A percentile compares a stretch with the other conserved stretches of the same genome.
phyloP scores from a whole-genome alignment of 441 rosid genomes.

The Arabidopsis hybrid region DNA sequence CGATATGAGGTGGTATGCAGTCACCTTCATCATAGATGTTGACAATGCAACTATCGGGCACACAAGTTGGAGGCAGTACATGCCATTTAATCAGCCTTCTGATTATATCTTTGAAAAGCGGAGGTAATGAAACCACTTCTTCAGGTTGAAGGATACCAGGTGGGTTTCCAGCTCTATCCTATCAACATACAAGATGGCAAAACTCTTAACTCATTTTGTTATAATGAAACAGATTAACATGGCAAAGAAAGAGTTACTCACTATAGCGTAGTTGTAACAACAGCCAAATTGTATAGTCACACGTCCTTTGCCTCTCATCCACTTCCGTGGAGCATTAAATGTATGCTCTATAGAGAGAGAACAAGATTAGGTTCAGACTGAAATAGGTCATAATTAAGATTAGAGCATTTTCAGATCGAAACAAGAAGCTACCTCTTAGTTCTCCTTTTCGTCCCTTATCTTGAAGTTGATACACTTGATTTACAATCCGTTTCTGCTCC shows the following conservation, averaged over 20 bases:
- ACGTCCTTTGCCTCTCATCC: slow-evolving; percentile 99
- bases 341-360: slow-evolving; percentile 62
- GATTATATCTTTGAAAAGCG: slow-evolving; percentile 62
- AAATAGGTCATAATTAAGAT: neutral
- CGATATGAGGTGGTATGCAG: slow-evolving; percentile 78
- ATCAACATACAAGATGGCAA: slow-evolving; percentile 24
- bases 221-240: neutral
- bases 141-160: slow-evolving; percentile 65
- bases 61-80: slow-evolving; percentile 62
- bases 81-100: slow-evolving; percentile 70
- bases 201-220: neutral
- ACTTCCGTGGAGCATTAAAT: slow-evolving; percentile 80
- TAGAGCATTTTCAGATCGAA: neutral
- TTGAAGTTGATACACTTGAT: slow-evolving; percentile 62
- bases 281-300: slow-evolving; percentile 94
- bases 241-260: slow-evolving; percentile 44
- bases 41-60: slow-evolving; percentile 76
- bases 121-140: slow-evolving; percentile 69
- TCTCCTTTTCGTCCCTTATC: slow-evolving; percentile 80
- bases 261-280: slow-evolving; percentile 89
- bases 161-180: slow-evolving; percentile 70
- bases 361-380: neutral
- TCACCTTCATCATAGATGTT: slow-evolving; percentile 79
- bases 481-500: slow-evolving; percentile 93
- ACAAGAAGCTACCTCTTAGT: slow-evolving; percentile 64